These are phyloP conservation scores for Haplosporangium gracile DNA, from an alignment of 192 early-diverging fungal species.

Conservation along the genomic window DNA sequence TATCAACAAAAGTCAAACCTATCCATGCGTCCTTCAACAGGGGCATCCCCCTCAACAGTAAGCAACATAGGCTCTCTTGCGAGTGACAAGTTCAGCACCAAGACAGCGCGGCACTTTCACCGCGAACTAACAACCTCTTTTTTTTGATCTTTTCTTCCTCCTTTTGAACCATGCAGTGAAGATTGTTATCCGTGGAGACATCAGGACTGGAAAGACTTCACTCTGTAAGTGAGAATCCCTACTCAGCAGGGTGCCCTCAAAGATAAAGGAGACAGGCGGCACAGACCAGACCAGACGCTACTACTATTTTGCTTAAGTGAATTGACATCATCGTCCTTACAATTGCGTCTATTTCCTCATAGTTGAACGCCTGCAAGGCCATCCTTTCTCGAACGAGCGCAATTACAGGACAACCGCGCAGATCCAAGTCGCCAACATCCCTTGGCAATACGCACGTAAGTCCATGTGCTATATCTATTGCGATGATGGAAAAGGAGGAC, in stretches of 20 bases:
- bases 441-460: slow-evolving; percentile 69
- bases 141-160: neutral
- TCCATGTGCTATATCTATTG: neutral
- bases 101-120: neutral
- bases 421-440: slow-evolving; percentile 73
- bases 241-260: neutral
- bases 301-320: neutral
- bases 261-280: neutral
- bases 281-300: slow-evolving; percentile 18
- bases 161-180: slow-evolving; percentile 60
- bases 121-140: neutral
- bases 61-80: neutral
- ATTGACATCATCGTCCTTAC: neutral
- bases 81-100: neutral
- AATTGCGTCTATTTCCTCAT: neutral
- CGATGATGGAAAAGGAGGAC: neutral
- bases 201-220: slow-evolving; percentile 68
- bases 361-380: slow-evolving; percentile 69
- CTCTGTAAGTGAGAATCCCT: slow-evolving; percentile 58
- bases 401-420: slow-evolving; percentile 67
- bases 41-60: slow-evolving; percentile 52
- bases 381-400: slow-evolving; percentile 48
- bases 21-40: slow-evolving; percentile 55
- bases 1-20: slow-evolving; percentile 48
- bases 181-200: slow-evolving; percentile 70